These are phyloP conservation scores for Trametes punicea DNA, from an alignment of 768 basidiomycete genomes.

Conservation along the genomic window DNA sequence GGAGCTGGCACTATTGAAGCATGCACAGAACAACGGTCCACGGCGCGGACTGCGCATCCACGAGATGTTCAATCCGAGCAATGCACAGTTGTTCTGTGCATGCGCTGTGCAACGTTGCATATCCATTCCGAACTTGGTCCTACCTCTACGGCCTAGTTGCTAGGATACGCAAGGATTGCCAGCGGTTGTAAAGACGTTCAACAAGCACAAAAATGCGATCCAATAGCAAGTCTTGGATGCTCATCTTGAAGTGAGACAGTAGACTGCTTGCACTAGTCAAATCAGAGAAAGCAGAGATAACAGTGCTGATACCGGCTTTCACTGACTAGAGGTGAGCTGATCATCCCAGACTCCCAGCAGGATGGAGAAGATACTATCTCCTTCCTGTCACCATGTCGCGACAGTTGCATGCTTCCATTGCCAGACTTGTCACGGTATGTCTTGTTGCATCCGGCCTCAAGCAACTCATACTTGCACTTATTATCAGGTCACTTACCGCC, in stretches of 20 bases:
- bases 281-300: too few species aligned
- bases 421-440: not conserved
- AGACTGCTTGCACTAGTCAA: too few species aligned
- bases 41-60: conserved; percentile 5
- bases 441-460: not conserved
- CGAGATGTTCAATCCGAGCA: conserved; percentile 5
- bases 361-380: not conserved
- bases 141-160: too few species aligned
- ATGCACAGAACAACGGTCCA: conserved; percentile 5
- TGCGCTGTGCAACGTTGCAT: not conserved
- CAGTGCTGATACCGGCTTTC: too few species aligned
- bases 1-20: not conserved
- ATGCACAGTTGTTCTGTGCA: conserved; percentile 6
- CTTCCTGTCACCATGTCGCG: not conserved
- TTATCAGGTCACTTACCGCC: not conserved
- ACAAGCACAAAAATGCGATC: too few species aligned
- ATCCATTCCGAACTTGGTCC: too few species aligned
- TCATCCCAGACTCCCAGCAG: too few species aligned
- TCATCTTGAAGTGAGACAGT: too few species aligned
- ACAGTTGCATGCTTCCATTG: not conserved
- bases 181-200: too few species aligned
- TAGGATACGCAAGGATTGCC: too few species aligned
- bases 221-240: too few species aligned
- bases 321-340: too few species aligned
- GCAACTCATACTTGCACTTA: not conserved